A percentile compares a stretch with the other conserved stretches of the same genome.
These are phyloP conservation scores for Globisporangium okanoganense DNA, from an alignment of 352 stramenopile species.

Conservation along the genomic window DNA sequence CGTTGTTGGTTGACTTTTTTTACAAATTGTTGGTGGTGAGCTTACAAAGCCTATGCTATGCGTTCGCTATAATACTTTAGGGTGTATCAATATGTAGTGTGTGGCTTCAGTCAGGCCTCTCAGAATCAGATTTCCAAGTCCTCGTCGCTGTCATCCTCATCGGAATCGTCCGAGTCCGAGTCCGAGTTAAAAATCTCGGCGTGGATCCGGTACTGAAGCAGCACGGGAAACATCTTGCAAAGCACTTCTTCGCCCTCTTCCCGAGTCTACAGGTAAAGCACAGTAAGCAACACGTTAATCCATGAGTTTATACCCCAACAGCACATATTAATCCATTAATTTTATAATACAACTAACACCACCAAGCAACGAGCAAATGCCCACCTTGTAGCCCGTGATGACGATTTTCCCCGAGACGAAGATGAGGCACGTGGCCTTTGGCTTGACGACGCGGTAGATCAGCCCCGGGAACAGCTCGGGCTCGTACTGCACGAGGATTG, in stretches of 20 bases:
- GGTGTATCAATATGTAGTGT: background rate
- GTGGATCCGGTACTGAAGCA: conserved; percentile 22
- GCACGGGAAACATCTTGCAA: conserved; percentile 29
- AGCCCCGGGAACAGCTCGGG: conserved; percentile 97
- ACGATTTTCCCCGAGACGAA: conserved; percentile 45
- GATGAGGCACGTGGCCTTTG: conserved; percentile 87
- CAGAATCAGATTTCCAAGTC: background rate
- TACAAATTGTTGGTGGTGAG: too few relatives aligned
- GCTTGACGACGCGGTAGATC: conserved; percentile 94
- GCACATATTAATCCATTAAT: background rate
- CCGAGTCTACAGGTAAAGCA: conserved; percentile 3
- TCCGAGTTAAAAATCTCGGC: conserved; percentile 8
- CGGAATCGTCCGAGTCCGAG: conserved; percentile 7
- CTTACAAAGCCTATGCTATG: background rate
- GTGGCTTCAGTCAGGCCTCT: background rate
- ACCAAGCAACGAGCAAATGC: background rate
- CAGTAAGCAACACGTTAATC: too few relatives aligned
- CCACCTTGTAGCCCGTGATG: conserved; percentile 90
- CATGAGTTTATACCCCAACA: too few relatives aligned
- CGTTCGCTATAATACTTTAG: background rate
- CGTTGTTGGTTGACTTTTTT: conserved; percentile 1
- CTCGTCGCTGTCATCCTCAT: conserved; percentile 10
- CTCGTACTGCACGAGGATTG: conserved; percentile 77
- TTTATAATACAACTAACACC: background rate
- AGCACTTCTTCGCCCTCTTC: conserved; percentile 24